Base-by-base conservation (phyloP, 106 monocot genomes). In the Acorus gramineus region DNA sequence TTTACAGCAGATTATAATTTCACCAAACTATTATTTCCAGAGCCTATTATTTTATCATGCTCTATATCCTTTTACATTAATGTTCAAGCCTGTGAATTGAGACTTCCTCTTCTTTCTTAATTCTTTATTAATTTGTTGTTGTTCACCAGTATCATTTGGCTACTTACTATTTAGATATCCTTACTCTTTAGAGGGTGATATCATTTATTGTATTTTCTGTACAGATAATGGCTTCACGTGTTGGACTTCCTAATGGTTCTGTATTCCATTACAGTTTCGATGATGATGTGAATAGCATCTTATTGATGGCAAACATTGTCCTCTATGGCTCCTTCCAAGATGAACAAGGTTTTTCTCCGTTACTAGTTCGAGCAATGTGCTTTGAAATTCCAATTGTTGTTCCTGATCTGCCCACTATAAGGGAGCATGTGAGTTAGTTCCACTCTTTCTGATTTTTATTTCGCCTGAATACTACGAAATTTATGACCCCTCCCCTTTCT, bases 301-400 rank as follows among this genome's bases (percentile, higher is more conserved):
- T 96, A 69, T 42, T 77, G 9, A 82, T 87, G 66, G 73, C 85
- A 54, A 83, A 96, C 66, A 68, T 88, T 61, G 82, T 85, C 66
- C 78, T 96, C 8, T 82, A 96, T 72, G 78, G 78, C 3, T 87
- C 91, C 63, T 87, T 81, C 58, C 76, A 75, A 71, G 83, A 85
- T 49, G 91, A 91, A 56, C 90, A 82, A 71, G 79, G 58, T 67
- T 91, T 96, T 77, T 91, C 96, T 69, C 72, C 90, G 50, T 47
- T 96, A 58, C 68, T 96, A 66, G 14, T 83, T 53, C 84, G 82
- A 50, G 82, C 96, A 52, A 96, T 96, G 96, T 80, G 85, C 55
- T 91, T 88, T 53, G 82, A 71, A 61, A 68, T 85, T 63, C 91
- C 85, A 10, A 71, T 91, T 44, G 66, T 91, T 69, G 96, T 61